Conservation (phyloP, 352 stramenopile species). For the Globisporangium irregulare region DNA sequence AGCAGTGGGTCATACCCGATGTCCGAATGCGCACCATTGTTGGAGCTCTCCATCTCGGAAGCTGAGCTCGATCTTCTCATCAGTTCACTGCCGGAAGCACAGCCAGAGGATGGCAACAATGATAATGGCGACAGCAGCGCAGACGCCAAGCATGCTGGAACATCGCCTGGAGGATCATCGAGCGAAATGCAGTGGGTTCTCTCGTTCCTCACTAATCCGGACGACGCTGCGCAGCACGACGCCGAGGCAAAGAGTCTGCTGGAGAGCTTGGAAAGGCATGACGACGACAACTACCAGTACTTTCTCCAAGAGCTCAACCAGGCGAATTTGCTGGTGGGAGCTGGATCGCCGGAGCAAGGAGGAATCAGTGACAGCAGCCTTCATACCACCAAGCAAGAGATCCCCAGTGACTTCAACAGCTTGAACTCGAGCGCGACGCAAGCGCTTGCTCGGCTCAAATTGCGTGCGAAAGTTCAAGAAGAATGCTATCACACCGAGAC, state of each 20-base stretch:
- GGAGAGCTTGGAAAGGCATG: conserved; percentile 29
- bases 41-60: conserved; percentile 59
- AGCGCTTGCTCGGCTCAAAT: not conserved
- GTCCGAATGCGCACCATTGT: conserved; percentile 23
- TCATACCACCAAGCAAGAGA: not conserved
- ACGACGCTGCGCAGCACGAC: conserved; percentile 43
- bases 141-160: conserved; percentile 13
- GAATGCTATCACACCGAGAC: not conserved
- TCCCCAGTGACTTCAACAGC: not conserved
- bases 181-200: conserved; percentile 78
- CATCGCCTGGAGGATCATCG: not conserved
- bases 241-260: conserved; percentile 56
- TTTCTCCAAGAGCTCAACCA: conserved; percentile 60
- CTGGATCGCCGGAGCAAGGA: not conserved
- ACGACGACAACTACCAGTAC: conserved; percentile 74
- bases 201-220: conserved; percentile 52
- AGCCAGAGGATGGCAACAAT: not conserved
- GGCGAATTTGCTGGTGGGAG: conserved; percentile 31
- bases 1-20: not conserved
- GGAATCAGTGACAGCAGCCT: not conserved
- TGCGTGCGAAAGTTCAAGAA: not conserved
- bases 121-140: conserved; percentile 1
- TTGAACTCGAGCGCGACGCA: not conserved
- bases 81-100: conserved; percentile 26
- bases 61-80: conserved; percentile 56